Conservation (phyloP, 345 rosid species). For the Atalantia buxifolia region DNA sequence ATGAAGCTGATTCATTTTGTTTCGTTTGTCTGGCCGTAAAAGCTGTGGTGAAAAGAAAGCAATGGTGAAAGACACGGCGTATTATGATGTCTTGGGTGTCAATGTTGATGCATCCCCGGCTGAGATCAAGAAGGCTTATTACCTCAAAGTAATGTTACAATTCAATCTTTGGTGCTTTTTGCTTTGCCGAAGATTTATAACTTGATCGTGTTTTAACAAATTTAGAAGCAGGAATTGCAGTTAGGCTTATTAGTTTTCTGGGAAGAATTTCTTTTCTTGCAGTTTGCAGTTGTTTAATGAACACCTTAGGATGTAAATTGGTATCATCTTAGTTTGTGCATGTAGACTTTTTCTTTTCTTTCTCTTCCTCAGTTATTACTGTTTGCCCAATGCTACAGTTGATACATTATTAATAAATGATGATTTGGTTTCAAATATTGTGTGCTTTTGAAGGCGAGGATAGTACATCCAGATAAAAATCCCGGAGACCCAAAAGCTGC, state of each 20-base stretch:
- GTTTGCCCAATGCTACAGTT: not conserved
- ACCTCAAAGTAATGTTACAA: constrained; percentile 53
- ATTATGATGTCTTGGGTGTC: constrained; percentile 76
- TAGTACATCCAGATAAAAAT: constrained; percentile 97
- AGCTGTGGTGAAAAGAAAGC: not conserved
- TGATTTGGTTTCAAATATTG: not conserved
- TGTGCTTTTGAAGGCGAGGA: constrained; percentile 56
- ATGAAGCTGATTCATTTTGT: constrained; percentile 13
- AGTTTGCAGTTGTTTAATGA: not conserved
- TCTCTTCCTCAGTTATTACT: not conserved
- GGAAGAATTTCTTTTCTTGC: not conserved
- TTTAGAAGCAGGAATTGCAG: not conserved
- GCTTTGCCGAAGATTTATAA: not conserved
- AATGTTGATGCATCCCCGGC: constrained; percentile 60
- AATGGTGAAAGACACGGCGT: constrained; percentile 74
- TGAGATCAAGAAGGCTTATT: constrained; percentile 92
- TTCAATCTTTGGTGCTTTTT: not conserved
- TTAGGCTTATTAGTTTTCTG: not conserved
- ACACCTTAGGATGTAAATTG: not conserved
- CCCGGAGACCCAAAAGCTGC: constrained; percentile 89
- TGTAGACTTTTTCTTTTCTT: not conserved
- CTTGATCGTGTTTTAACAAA: not conserved
- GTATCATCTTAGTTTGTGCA: too few relatives aligned
- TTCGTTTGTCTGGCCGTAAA: constrained; percentile 3
- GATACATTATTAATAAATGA: not conserved